Percentiles rank a stretch among this genome's conserved stretches.
phyloP scores from a whole-genome alignment of 2,329 filamentous ascomycete species.

The Mycocentrospora acerina region DNA sequence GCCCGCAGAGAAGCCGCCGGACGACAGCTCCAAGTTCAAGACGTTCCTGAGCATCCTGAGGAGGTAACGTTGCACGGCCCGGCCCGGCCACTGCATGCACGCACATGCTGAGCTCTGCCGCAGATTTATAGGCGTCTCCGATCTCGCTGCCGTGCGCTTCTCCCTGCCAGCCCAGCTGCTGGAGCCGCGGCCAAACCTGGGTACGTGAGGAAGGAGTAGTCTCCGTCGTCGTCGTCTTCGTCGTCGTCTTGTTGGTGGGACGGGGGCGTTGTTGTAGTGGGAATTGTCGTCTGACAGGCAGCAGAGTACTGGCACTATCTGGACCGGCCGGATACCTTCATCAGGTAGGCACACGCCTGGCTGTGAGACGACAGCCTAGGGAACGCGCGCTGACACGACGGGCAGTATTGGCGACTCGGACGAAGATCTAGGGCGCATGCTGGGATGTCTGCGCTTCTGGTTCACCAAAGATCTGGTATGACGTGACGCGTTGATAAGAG shows the following conservation, averaged over 20 bases:
- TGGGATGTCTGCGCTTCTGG: slow-evolving; percentile 94
- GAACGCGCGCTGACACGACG: slow-evolving; percentile 39
- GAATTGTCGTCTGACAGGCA: slow-evolving; percentile 22
- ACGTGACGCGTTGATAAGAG: slow-evolving; percentile 6
- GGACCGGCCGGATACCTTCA: slow-evolving; percentile 90
- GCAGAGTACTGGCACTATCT: slow-evolving; percentile 98
- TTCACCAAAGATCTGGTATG: slow-evolving; percentile 89
- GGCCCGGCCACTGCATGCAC: slow-evolving; percentile 6
- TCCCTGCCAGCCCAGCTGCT: slow-evolving; percentile 93
- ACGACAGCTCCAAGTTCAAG: slow-evolving; percentile 84
- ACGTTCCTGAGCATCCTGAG: slow-evolving; percentile 85
- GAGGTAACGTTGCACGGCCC: slow-evolving; percentile 62
- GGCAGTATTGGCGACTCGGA: slow-evolving; percentile 80
- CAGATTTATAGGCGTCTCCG: slow-evolving; percentile 93
- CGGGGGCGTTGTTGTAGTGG: no score
- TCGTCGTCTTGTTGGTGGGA: no score
- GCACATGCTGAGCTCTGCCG: slow-evolving; percentile 13
- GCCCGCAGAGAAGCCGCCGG: slow-evolving; percentile 58
- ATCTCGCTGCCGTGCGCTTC: slow-evolving; percentile 94
- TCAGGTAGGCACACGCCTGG: slow-evolving; percentile 50
- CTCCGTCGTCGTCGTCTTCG: no score
- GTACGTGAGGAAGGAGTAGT: slow-evolving; percentile 43
- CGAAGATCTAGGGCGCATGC: slow-evolving; percentile 87
- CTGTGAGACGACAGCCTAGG: background rate
- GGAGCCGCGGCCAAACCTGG: slow-evolving; percentile 91